Evolutionary conservation across 2,329 filamentous ascomycete species (phyloP), one percentile per base, ranked within the genome.

Genomic region (Calonectria crousiana): DNA sequence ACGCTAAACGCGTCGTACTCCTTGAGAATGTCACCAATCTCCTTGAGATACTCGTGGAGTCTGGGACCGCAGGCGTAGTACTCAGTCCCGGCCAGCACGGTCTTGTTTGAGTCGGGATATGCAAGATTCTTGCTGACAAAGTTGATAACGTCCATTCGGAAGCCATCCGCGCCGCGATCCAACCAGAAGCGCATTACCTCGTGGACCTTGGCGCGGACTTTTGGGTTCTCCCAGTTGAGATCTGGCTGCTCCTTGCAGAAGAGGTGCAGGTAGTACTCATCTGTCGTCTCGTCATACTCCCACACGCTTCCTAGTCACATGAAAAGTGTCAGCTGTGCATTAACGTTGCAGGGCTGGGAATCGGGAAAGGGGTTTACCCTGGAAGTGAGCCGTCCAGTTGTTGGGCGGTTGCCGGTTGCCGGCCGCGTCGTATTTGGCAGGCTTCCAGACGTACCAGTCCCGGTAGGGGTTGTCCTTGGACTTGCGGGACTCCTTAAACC

Each of bases 151-250:
- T 93, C 92, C 84, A 93, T 89, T 47, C 92, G 88, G 85, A 93
- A 94, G 4, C 92, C 92, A 72, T 92, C 90, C 0, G 91, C 89
- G 2, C 93, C 93, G 49, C 90, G 90, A 75, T 94, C 87, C 2
- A 95, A 89, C 94, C 94, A 95, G 84, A 95, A 95, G 28, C 89
- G 88, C 88, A 95, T 93, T 28, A 92, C 89, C 51, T 92, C 87
- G 81, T 95, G 92, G 2, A 94, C 92, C 2, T 92, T 92, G 70
- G 89, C 84, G 41, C 93, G 89, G 4, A 94, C 91, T 0, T 89
- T 88, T 0, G 88, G 87, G 78, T 93, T 93, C 81, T 95, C 92
- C 93, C 93, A 95, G 84, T 95, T 95, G 51, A 96, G 89, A 77
- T 95, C 94, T 0, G 94, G 94, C 81, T 95, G 94, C 77, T 93